These are phyloP conservation scores for Flaveria floridana DNA, from an alignment of 140 eudicot genomes.

Conservation along the genomic window DNA sequence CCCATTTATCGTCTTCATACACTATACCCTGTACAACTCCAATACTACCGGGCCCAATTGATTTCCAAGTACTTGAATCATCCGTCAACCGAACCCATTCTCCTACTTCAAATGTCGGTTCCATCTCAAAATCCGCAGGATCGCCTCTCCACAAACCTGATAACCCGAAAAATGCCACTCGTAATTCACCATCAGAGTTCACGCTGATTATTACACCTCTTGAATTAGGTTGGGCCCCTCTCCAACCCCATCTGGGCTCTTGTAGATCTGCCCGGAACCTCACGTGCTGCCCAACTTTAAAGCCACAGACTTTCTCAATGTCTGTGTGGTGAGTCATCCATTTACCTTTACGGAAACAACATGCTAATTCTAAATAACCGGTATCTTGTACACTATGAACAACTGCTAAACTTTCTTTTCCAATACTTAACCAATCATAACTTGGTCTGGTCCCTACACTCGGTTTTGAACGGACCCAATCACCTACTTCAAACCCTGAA, in stretches of 20 bases:
- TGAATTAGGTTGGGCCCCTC: constrained; percentile 67
- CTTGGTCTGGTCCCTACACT: constrained; percentile 92
- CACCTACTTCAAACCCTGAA: constrained; percentile 93
- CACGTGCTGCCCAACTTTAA: constrained; percentile 78
- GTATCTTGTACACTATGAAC: constrained; percentile 89
- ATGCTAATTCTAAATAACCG: constrained; percentile 81
- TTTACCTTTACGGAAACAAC: constrained; percentile 92
- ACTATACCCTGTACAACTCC: constrained; percentile 90
- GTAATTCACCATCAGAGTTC: constrained; percentile 82
- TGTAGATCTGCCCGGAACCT: constrained; percentile 65
- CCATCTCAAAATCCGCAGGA: constrained; percentile 84
- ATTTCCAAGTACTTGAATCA: constrained; percentile 60
- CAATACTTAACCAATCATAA: constrained; percentile 88
- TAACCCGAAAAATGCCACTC: constrained; percentile 67
- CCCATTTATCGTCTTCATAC: constrained; percentile 69
- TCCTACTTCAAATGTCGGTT: constrained; percentile 76
- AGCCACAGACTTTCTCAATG: constrained; percentile 73
- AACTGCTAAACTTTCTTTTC: constrained; percentile 83
- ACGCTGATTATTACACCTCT: constrained; percentile 74
- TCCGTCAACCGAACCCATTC: constrained; percentile 76
- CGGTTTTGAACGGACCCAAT: constrained; percentile 96
- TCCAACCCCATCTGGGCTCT: constrained; percentile 99
- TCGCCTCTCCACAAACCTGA: constrained; percentile 89
- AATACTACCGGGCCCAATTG: constrained; percentile 65
- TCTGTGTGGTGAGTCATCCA: constrained; percentile 71